A percentile compares a stretch with the other conserved stretches of the same genome.
Evolutionary conservation across 2,329 filamentous ascomycete genomes (phyloP).

Genomic region (Cercospora citrullina): DNA sequence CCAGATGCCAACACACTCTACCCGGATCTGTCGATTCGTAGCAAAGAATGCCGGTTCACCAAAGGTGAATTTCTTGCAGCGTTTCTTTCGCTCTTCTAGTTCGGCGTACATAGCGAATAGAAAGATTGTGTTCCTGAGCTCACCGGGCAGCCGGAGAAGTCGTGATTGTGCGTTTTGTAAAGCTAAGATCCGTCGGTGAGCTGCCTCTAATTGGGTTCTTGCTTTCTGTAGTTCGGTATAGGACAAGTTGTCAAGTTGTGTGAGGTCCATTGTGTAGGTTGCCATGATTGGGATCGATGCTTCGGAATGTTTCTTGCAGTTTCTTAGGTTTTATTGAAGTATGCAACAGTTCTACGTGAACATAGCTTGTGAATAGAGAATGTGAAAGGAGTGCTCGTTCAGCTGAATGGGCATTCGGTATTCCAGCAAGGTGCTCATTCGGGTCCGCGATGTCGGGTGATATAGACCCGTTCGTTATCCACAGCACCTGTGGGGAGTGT

Average conservation of each 20-base stretch:
- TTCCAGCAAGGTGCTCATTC: slow-evolving; percentile 9
- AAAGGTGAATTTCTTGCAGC: slow-evolving; percentile 4
- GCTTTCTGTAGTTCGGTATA: slow-evolving; percentile 21
- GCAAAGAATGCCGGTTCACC: slow-evolving; percentile 22
- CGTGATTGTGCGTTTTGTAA: slow-evolving; percentile 25
- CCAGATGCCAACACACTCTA: slow-evolving; percentile 25
- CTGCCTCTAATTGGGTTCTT: slow-evolving; percentile 20
- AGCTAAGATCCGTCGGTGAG: slow-evolving; percentile 24
- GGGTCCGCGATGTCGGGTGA: background rate
- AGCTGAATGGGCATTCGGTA: background rate
- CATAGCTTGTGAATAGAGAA: background rate
- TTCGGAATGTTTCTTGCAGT: background rate
- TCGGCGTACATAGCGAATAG: slow-evolving; percentile 24
- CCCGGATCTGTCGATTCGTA: slow-evolving; percentile 20
- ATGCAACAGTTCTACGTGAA: background rate
- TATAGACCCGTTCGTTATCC: background rate
- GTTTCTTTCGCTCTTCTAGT: slow-evolving; percentile 18
- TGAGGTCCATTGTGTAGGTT: slow-evolving; percentile 2
- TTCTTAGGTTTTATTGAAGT: background rate
- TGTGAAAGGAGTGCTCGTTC: background rate
- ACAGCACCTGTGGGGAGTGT: background rate
- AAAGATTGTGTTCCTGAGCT: slow-evolving; percentile 26
- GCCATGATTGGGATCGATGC: background rate
- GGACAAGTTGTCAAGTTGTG: slow-evolving; percentile 18
- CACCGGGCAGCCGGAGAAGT: slow-evolving; percentile 22